Conservation (phyloP, 2,329 filamentous ascomycete species). For the Calonectria pteridis region DNA sequence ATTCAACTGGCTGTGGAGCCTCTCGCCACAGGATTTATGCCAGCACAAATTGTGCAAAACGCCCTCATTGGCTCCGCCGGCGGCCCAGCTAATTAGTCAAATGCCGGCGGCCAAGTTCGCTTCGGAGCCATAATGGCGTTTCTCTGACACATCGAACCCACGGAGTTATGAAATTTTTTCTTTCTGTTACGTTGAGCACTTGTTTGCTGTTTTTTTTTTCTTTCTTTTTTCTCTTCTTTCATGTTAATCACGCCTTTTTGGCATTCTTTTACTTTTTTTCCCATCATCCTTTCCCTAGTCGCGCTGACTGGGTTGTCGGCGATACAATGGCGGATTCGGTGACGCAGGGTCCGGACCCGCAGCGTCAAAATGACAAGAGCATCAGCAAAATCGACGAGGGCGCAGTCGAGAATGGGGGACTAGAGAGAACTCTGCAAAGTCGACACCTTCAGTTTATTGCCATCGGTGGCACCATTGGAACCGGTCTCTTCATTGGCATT, state of each 20-base stretch:
- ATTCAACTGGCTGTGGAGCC: background rate
- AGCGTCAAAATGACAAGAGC: background rate
- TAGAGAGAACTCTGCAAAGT: conserved; percentile 15
- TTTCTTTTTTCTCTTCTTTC: background rate
- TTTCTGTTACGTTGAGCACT: background rate
- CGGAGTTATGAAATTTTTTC: conserved; percentile 4
- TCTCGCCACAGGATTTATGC: background rate
- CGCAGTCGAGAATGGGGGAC: background rate
- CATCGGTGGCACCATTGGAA: conserved; percentile 20
- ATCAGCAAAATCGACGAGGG: background rate
- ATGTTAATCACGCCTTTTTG: background rate
- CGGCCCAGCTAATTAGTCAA: background rate
- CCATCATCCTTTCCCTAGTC: background rate
- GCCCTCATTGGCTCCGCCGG: background rate
- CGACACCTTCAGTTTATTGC: conserved; percentile 21
- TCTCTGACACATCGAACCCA: conserved; percentile 15
- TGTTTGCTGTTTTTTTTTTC: background rate
- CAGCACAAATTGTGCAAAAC: background rate
- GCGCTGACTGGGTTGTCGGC: background rate
- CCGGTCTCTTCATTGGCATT: conserved; percentile 18
- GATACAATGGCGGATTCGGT: background rate
- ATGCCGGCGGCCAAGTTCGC: background rate
- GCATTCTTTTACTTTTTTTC: background rate
- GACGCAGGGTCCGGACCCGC: background rate
- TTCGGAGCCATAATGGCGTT: background rate